These are phyloP conservation scores for Jacaranda copaia DNA, from an alignment of 257 asterid genomes.

Conservation along the genomic window DNA sequence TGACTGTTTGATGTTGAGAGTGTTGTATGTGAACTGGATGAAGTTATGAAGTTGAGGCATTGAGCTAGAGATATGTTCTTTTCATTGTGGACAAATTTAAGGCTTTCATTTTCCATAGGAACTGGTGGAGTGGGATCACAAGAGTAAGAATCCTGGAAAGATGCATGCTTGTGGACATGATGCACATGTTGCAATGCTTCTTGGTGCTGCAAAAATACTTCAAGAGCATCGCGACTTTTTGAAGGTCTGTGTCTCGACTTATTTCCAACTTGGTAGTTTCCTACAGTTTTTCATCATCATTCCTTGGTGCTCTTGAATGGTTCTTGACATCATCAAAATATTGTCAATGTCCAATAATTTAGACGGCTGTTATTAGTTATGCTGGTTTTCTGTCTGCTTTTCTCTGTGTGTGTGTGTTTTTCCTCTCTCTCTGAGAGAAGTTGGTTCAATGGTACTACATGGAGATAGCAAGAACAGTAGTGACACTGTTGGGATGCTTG, in stretches of 20 bases:
- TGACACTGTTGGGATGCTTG: constrained; percentile 13
- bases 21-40: constrained; percentile 7
- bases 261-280: constrained; percentile 2
- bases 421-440: too few relatives aligned
- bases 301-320: constrained; percentile 19
- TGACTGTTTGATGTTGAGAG: not conserved
- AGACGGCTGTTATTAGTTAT: not conserved
- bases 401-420: too few relatives aligned
- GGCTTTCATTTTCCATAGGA: constrained; percentile 54
- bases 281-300: not conserved
- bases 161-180: constrained; percentile 99
- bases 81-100: not conserved
- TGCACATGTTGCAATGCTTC: constrained; percentile 96
- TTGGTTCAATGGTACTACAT: not conserved
- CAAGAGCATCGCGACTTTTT: constrained; percentile 63
- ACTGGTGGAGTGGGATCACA: constrained; percentile 96
- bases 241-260: constrained; percentile 55
- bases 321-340: constrained; percentile 8
- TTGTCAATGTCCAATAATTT: not conserved
- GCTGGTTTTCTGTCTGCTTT: not conserved
- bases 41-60: constrained; percentile 22
- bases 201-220: constrained; percentile 96
- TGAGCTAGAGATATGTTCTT: constrained; percentile 13
- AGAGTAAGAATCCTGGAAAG: constrained; percentile 85
- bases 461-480: not conserved